A percentile compares a stretch with the other conserved stretches of the same genome.
Evolutionary conservation across 192 early-diverging fungal genomes (phyloP).

Genomic region (Coemansia nantahalensis): DNA sequence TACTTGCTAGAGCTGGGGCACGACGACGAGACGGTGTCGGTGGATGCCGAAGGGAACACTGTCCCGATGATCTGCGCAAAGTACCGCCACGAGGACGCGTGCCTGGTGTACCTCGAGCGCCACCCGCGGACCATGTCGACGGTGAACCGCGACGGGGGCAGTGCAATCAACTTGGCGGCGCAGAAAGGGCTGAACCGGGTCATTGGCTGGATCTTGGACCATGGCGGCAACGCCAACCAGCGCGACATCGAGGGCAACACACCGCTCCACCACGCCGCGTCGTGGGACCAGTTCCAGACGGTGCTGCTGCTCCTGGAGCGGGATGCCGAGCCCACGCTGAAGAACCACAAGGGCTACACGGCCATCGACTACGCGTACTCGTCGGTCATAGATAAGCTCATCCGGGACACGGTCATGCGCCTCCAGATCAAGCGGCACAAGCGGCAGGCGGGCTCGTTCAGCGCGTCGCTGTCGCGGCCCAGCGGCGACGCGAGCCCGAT

Average conservation of each 20-base stretch:
- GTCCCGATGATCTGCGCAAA: constrained; percentile 49
- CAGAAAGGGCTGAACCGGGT: constrained; percentile 45
- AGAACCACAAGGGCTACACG: constrained; percentile 51
- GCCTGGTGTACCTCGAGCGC: constrained; percentile 30
- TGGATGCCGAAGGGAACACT: constrained; percentile 41
- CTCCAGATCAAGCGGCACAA: constrained; percentile 39
- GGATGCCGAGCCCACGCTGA: constrained; percentile 30
- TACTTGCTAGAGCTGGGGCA: constrained; percentile 42
- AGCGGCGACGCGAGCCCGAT: constrained; percentile 21
- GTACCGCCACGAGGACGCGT: constrained; percentile 39
- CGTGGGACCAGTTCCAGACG: constrained; percentile 45
- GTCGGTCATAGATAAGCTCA: constrained; percentile 39
- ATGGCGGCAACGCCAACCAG: constrained; percentile 49
- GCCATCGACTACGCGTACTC: constrained; percentile 48
- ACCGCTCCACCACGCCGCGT: constrained; percentile 44
- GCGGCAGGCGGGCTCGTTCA: constrained; percentile 16
- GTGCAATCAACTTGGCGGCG: constrained; percentile 43
- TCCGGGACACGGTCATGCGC: constrained; percentile 17
- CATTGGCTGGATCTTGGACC: constrained; percentile 40
- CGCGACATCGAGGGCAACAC: constrained; percentile 51
- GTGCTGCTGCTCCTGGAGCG: constrained; percentile 32
- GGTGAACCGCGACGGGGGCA: constrained; percentile 42
- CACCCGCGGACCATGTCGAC: constrained; percentile 48
- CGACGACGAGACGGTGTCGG: constrained; percentile 34
- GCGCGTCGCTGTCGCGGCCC: constrained; percentile 9